These are phyloP conservation scores for Cynanchum wilfordii DNA, from an alignment of 257 asterid species.

Conservation along the genomic window DNA sequence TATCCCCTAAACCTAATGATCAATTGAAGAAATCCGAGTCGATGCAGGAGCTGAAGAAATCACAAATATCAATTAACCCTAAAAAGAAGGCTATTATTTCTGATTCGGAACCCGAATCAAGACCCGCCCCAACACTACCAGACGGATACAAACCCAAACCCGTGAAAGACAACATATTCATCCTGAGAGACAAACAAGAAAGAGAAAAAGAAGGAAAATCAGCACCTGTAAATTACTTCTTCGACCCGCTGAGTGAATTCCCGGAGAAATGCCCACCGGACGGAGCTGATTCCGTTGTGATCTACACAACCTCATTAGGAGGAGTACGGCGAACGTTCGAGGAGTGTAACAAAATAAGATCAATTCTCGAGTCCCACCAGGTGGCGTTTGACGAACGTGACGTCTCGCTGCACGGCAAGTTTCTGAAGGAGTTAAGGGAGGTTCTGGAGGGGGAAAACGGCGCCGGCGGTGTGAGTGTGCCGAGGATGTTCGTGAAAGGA, in stretches of 20 bases:
- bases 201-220: conserved; percentile 59
- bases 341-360: conserved; percentile 59
- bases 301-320: conserved; percentile 87
- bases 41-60: conserved; percentile 17
- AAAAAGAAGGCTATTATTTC: neutral
- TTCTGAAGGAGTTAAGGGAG: conserved; percentile 50
- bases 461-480: conserved; percentile 37
- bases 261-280: conserved; percentile 71
- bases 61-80: neutral
- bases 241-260: conserved; percentile 64
- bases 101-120: neutral
- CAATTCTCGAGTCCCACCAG: conserved; percentile 60
- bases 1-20: conserved; percentile 23
- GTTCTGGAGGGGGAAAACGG: conserved; percentile 41
- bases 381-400: conserved; percentile 88
- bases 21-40: conserved; percentile 18
- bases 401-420: conserved; percentile 67
- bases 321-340: conserved; percentile 87
- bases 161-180: conserved; percentile 69
- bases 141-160: conserved; percentile 47
- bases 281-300: conserved; percentile 62
- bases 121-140: neutral
- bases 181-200: conserved; percentile 55
- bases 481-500: conserved; percentile 88
- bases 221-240: conserved; percentile 33